Percentiles rank a stretch among this genome's conserved stretches.
Conservation (phyloP, 169 alveolate species). For the Eimeria acervulina region DNA sequence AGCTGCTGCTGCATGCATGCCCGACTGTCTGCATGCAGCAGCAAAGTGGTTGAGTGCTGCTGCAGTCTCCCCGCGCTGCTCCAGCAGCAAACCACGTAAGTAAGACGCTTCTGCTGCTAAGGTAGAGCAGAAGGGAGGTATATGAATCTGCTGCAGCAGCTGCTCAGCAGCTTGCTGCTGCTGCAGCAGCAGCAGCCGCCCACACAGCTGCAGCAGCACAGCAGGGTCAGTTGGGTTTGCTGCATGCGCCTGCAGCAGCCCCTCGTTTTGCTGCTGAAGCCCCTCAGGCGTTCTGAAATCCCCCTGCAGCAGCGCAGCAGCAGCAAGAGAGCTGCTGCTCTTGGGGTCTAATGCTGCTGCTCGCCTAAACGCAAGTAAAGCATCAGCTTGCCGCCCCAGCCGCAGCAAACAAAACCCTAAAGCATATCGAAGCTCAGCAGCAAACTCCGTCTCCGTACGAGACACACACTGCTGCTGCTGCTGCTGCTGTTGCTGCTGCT, state of each 20-base stretch:
- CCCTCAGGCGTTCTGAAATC: background rate
- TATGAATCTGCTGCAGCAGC: conserved; percentile 58
- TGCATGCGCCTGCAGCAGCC: conserved; percentile 55
- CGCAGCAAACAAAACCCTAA: conserved; percentile 57
- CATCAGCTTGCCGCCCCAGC: conserved; percentile 21
- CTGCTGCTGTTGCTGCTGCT: no score
- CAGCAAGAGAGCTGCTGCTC: conserved; percentile 50
- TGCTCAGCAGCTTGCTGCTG: conserved; percentile 58
- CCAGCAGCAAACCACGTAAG: conserved; percentile 66
- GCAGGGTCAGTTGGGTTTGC: conserved; percentile 54
- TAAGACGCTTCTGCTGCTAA: conserved; percentile 43
- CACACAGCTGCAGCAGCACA: conserved; percentile 75
- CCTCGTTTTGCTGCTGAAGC: conserved; percentile 58
- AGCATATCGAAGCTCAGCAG: conserved; percentile 64
- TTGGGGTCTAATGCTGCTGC: conserved; percentile 37
- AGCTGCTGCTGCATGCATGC: conserved; percentile 49
- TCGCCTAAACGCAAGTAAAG: conserved; percentile 35
- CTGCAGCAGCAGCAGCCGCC: conserved; percentile 43
- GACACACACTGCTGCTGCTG: background rate
- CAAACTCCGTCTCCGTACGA: background rate
- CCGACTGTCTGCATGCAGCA: conserved; percentile 28
- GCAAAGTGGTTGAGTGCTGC: conserved; percentile 40
- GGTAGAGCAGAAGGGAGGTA: conserved; percentile 28
- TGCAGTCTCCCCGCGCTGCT: conserved; percentile 55
- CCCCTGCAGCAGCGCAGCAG: background rate